Conservation (phyloP, 495 filamentous ascomycete species). For the Aspergillus steynii region DNA sequence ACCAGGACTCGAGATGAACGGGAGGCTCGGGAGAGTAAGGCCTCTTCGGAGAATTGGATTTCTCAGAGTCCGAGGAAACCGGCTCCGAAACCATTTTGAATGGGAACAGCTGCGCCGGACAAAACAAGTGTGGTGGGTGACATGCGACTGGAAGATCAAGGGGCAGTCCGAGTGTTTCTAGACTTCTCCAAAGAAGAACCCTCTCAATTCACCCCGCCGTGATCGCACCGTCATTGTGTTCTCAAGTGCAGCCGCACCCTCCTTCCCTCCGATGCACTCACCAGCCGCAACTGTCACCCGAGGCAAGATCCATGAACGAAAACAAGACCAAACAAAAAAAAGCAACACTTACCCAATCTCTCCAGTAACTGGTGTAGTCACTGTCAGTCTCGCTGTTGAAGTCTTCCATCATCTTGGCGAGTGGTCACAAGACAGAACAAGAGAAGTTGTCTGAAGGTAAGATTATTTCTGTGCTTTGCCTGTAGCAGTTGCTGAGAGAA, state of each 20-base stretch:
- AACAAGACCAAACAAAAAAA: neutral
- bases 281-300: neutral
- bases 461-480: conserved; percentile 24
- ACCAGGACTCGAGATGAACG: neutral
- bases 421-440: conserved; percentile 5
- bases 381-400: conserved; percentile 97
- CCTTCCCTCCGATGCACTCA: neutral
- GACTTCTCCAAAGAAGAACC: neutral
- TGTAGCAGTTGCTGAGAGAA: conserved; percentile 34
- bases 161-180: neutral
- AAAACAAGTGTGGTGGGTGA: neutral
- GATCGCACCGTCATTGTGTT: neutral
- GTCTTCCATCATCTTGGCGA: conserved; percentile 72
- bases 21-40: neutral
- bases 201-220: too few relatives aligned
- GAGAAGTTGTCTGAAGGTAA: conserved; percentile 14
- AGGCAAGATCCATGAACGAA: neutral
- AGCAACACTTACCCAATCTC: conserved; percentile 83
- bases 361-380: conserved; percentile 99
- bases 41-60: neutral
- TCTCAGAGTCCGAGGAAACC: neutral
- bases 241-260: neutral
- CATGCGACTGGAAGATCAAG: neutral
- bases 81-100: neutral
- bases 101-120: neutral